A percentile compares a stretch with the other conserved stretches of the same genome.
Evolutionary conservation across 2,329 filamentous ascomycete genomes (phyloP).

Genomic region (Paecilomyces sp.): DNA sequence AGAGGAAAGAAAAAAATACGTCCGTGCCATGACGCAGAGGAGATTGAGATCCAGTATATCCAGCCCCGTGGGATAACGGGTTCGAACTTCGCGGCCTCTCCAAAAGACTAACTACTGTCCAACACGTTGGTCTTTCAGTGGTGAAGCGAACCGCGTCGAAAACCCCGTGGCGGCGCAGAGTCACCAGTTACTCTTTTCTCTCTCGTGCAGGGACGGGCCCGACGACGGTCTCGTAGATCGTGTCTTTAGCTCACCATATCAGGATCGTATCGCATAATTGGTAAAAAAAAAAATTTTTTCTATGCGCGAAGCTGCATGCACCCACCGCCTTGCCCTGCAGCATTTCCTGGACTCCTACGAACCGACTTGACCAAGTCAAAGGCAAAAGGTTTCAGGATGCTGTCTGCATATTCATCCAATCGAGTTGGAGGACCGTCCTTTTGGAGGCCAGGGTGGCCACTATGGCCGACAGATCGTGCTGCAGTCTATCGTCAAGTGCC

Average conservation of each 20-base stretch:
- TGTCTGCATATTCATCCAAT: neutral
- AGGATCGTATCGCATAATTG: neutral
- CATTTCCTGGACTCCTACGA: neutral
- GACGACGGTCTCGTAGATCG: neutral
- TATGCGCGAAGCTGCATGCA: neutral
- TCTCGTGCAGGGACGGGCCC: neutral
- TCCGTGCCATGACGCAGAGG: neutral
- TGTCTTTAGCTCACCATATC: neutral
- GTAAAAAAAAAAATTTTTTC: neutral
- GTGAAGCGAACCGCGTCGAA: neutral
- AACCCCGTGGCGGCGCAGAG: neutral
- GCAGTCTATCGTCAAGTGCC: neutral
- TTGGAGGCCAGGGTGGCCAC: neutral
- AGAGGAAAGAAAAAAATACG: neutral
- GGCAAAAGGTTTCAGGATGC: neutral
- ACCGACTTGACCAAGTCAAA: neutral
- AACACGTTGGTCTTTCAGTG: neutral
- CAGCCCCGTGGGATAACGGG: neutral
- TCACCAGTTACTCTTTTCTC: neutral
- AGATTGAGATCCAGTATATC: neutral
- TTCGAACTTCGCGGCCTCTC: neutral
- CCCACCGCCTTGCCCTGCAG: neutral
- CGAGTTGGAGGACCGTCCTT: neutral
- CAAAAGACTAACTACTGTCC: neutral
- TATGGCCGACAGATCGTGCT: neutral